Conservation (phyloP, 2,329 filamentous ascomycete species). For the Chalara sp. region DNA sequence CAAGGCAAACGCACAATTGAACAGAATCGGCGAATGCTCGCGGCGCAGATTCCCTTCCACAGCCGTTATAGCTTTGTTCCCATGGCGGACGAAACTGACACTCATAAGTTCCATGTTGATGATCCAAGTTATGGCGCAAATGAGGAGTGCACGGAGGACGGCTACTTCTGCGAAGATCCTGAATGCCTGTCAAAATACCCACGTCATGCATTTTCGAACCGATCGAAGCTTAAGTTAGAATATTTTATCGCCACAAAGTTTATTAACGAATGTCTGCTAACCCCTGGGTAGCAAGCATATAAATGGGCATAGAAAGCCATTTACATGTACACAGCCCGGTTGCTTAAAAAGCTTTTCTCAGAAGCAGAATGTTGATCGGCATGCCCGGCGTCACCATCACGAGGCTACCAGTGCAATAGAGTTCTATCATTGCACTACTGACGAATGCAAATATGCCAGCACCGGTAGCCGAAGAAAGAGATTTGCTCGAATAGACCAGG, state of each 20-base stretch:
- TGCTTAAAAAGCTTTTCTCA: constrained; percentile 6
- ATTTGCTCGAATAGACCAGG: constrained; percentile 7
- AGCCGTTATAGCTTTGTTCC: too few species aligned
- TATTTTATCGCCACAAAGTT: neutral
- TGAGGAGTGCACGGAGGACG: too few species aligned
- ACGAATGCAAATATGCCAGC: constrained; percentile 11
- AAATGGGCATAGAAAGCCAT: too few species aligned
- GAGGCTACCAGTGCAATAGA: neutral
- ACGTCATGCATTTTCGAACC: too few species aligned
- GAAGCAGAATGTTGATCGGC: constrained; percentile 5
- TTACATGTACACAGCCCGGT: neutral
- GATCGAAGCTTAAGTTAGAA: constrained; percentile 4
- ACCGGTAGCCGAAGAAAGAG: constrained; percentile 2
- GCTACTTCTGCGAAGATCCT: neutral
- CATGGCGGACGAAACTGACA: too few species aligned
- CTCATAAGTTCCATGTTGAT: too few species aligned
- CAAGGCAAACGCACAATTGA: too few species aligned
- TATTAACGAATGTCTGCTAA: neutral
- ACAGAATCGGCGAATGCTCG: too few species aligned
- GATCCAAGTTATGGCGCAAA: too few species aligned
- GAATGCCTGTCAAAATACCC: neutral
- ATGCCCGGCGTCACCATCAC: constrained; percentile 1
- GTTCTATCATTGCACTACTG: constrained; percentile 10
- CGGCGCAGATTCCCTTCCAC: too few species aligned
- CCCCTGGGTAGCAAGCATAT: constrained; percentile 6